Base-by-base conservation (phyloP, 2,329 filamentous ascomycete genomes). In the Fusarium torreyae region DNA sequence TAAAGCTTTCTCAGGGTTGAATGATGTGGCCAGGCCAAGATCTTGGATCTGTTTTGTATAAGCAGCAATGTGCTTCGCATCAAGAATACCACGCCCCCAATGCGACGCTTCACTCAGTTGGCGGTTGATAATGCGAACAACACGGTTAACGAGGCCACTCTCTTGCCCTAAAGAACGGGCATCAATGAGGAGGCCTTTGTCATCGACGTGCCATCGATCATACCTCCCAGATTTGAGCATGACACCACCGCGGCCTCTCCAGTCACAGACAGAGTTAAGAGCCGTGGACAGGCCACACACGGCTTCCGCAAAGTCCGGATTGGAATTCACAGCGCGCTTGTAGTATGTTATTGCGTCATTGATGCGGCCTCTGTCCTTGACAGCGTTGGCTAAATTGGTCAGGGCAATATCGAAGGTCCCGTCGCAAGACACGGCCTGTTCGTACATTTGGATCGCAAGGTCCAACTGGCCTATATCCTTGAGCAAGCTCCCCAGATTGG, bases 391-490 rank as follows among this genome's bases (percentile, higher is more conserved):
- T 22, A 99, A 85, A 75, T 99, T 99, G 6, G 96, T 97, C 57
- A 99, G 83, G 34, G 96, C 96, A 75, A 99, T 99, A 76, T 99
- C 96, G 75, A 99, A 99, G 24, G 90, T 93, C n/a, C 90, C 89
- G 78, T 99, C 96, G 77, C 94, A 98, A 5, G 88, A 87, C 15
- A 99, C 96, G 13, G 96, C 96, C 71, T 94, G 91, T 80, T 98
- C 94, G 76, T 99, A 99, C 95, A 99, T 98, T 69, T 91, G 90
- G 73, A 99, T 98, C 1, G 96, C 96, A 48, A 93, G 88, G 71
- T 94, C 91, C 15, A 99, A 86, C 72, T 98, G 95, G 0, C 96
- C 96, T 70, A 98, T 96, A 73, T 99, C 96, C 76, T 99, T 99
- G 43, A 99, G 85, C 31, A 99, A 82, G 77, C 96, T 98, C 10